phyloP scores from a whole-genome alignment of 1,139 yeast species.

The Yamadazyma triangularis region DNA sequence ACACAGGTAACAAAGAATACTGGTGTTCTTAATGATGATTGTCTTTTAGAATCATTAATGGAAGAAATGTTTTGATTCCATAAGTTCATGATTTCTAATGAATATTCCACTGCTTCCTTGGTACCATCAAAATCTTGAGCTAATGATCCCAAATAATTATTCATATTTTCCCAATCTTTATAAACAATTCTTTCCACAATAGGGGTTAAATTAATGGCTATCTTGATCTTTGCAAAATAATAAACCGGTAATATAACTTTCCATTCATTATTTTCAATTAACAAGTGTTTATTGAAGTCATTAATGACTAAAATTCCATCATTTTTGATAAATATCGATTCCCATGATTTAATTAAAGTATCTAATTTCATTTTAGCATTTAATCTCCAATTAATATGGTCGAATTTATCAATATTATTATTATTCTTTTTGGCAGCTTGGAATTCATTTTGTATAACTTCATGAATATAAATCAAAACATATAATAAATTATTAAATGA shows the following conservation, averaged over 20 bases:
- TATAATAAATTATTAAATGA: slow-evolving; percentile 59
- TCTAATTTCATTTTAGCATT: slow-evolving; percentile 49
- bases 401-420: slow-evolving; percentile 18
- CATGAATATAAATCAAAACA: slow-evolving; percentile 68
- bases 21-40: slow-evolving; percentile 63
- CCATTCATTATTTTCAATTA: slow-evolving; percentile 50
- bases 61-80: slow-evolving; percentile 69
- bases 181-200: slow-evolving; percentile 53
- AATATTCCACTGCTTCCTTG: slow-evolving; percentile 53
- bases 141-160: slow-evolving; percentile 37
- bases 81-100: slow-evolving; percentile 55
- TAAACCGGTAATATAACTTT: slow-evolving; percentile 62
- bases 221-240: slow-evolving; percentile 58
- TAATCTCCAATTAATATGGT: slow-evolving; percentile 53
- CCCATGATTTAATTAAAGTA: slow-evolving; percentile 60
- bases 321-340: slow-evolving; percentile 50
- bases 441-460: slow-evolving; percentile 53
- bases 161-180: slow-evolving; percentile 66
- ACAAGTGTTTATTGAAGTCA: slow-evolving; percentile 45
- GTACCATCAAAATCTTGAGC: slow-evolving; percentile 52
- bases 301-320: slow-evolving; percentile 58
- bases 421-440: slow-evolving; percentile 7
- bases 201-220: slow-evolving; percentile 55
- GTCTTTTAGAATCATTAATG: slow-evolving; percentile 54
- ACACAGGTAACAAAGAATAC: slow-evolving; percentile 68